Base-by-base conservation (phyloP, 192 early-diverging fungal species). In the Coemansia sp. region DNA sequence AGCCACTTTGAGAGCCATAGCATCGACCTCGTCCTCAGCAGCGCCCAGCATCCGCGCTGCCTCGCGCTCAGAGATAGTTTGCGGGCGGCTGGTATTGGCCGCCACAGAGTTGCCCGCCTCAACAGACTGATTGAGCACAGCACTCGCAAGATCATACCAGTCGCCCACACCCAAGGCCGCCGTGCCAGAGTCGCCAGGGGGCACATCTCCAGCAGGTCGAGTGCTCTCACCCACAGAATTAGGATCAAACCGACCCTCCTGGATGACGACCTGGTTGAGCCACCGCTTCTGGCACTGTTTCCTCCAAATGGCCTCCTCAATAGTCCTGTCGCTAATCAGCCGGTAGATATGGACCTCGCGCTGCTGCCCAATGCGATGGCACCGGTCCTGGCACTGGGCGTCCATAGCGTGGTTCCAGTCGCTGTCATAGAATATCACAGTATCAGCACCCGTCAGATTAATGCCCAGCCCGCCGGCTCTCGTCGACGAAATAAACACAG, bases 361-460 rank as follows among this genome's bases (percentile, higher is more conserved):
- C 23, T 83, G 85, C 75, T 99, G 97, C 1, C 97, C 94, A 62
- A 95, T 98, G 60, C 97, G 90, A 82, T 98, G 95, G 26, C 95
- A 95, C 23, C 97, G 87, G 9, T 95, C 93, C 89, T 97, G 95
- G 21, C 94, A 95, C 82, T 96, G 94, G 38, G 95, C 72, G 69
- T 99, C 94, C 79, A 93, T 95, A 63, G 97, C 95, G 9, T 95
- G 97, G 73, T 98, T 98, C 91, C 92, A 92, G 59, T 94, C 91
- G 13, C 87, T 88, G 68, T 94, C 92, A 68, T 96, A 99, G 37
- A 99, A 91, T 43, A 99, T 94, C 2, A 97, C 95, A 0, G 95
- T 96, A 64, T 98, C 96, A 0, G 97, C 97, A 0, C 95, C 94
- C 6, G 89, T 93, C 50, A 99, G 69, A 63, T 99, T 98, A 64